phyloP scores from a whole-genome alignment of 148 eudicot genomes.

The Camellia granthamiana region DNA sequence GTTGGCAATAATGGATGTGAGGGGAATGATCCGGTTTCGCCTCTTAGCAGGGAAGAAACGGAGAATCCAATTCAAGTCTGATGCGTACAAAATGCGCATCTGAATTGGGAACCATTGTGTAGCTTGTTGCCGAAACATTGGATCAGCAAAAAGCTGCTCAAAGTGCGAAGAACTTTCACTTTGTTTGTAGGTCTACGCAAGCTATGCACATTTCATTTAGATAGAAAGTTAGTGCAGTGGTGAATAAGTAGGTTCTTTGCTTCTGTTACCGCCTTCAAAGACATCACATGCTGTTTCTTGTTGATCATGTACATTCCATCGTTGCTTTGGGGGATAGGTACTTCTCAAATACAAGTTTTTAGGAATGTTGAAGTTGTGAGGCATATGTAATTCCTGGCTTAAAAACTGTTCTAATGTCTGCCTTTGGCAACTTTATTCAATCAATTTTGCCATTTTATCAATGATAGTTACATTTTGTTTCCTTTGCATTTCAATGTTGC shows the following conservation, averaged over 20 bases:
- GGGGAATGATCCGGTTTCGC: conserved; percentile 22
- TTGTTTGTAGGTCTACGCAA: conserved; percentile 28
- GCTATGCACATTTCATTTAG: conserved; percentile 18
- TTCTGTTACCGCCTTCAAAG: conserved; percentile 14
- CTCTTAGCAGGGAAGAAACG: conserved; percentile 21
- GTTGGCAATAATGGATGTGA: conserved; percentile 29
- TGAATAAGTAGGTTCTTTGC: conserved; percentile 45
- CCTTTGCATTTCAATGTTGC: neutral
- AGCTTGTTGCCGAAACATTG: conserved; percentile 8
- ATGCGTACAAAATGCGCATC: neutral
- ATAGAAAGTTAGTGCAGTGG: conserved; percentile 37
- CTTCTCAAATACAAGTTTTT: conserved; percentile 29
- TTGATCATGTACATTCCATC: conserved; percentile 47
- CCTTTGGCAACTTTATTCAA: conserved; percentile 39
- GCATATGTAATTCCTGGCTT: conserved; percentile 29
- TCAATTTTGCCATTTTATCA: conserved; percentile 30
- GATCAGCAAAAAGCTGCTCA: conserved; percentile 13
- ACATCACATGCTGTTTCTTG: conserved; percentile 29
- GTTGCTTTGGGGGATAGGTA: conserved; percentile 39
- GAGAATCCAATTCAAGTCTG: conserved; percentile 27
- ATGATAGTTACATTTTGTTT: conserved; percentile 7
- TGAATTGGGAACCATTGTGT: neutral
- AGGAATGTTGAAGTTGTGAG: conserved; percentile 32
- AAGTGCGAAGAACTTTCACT: conserved; percentile 5
- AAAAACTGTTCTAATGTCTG: conserved; percentile 33